Evolutionary conservation across 352 stramenopile species (phyloP).

Genomic region (Thraustochytrium striatum): DNA sequence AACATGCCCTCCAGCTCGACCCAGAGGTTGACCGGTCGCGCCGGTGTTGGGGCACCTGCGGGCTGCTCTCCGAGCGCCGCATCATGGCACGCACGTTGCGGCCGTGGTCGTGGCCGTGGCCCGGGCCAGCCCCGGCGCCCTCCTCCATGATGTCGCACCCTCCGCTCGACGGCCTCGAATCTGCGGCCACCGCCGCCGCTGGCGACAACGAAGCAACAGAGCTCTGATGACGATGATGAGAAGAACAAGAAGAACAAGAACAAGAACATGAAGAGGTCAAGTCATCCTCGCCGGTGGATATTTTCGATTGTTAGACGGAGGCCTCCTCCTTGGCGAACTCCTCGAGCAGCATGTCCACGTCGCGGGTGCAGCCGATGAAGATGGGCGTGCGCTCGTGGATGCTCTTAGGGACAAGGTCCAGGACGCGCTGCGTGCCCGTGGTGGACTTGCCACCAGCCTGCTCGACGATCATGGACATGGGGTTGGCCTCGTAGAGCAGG

Average conservation of each 20-base stretch:
- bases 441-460: slow-evolving; percentile 91
- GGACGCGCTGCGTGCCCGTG: slow-evolving; percentile 81
- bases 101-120: no score
- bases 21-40: background rate
- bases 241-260: no score
- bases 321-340: slow-evolving; percentile 68
- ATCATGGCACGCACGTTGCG: no score
- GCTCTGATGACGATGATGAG: no score
- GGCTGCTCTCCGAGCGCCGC: background rate
- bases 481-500: slow-evolving; percentile 97
- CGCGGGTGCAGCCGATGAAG: slow-evolving; percentile 86
- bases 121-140: no score
- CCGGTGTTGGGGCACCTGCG: background rate
- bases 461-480: slow-evolving; percentile 98
- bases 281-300: no score
- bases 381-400: slow-evolving; percentile 97
- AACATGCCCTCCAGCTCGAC: background rate
- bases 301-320: no score
- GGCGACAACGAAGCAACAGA: no score
- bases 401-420: slow-evolving; percentile 84
- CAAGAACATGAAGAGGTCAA: no score
- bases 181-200: no score
- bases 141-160: no score
- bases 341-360: slow-evolving; percentile 72
- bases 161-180: no score